Conservation (phyloP, 257 asterid genomes). For the Ligustrum vulgare region DNA sequence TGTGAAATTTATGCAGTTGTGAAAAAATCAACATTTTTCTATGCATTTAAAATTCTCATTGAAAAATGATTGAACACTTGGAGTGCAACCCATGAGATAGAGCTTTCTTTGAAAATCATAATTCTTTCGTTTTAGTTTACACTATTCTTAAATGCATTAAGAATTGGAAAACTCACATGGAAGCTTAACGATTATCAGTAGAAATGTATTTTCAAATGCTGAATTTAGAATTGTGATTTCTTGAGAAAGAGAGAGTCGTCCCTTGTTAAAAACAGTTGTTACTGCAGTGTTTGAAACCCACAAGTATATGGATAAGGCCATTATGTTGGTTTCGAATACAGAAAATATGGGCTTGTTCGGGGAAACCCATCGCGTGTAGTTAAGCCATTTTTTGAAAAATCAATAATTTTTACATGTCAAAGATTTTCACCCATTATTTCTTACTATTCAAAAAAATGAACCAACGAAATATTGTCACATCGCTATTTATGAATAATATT, state of each 20-base stretch:
- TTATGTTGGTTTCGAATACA: background rate
- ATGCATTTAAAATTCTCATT: conserved; percentile 27
- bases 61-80: conserved; percentile 42
- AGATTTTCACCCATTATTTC: too few species aligned
- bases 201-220: background rate
- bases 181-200: background rate
- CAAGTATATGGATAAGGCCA: background rate
- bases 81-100: conserved; percentile 10
- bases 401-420: too few species aligned
- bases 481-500: too few species aligned
- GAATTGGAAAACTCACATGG: background rate
- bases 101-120: background rate
- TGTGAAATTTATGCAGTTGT: conserved; percentile 19
- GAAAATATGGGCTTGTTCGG: too few species aligned
- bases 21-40: conserved; percentile 18
- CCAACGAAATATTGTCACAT: too few species aligned
- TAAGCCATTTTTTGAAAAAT: too few species aligned
- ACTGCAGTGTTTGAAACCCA: background rate
- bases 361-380: too few species aligned
- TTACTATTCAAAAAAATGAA: too few species aligned
- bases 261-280: background rate
- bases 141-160: background rate
- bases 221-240: background rate
- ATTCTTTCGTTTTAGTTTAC: background rate
- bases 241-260: background rate